Percentiles rank a stretch among this genome's conserved stretches.
These are phyloP conservation scores for Neonectria punicea DNA, from an alignment of 2,329 filamentous ascomycete species.

Conservation along the genomic window DNA sequence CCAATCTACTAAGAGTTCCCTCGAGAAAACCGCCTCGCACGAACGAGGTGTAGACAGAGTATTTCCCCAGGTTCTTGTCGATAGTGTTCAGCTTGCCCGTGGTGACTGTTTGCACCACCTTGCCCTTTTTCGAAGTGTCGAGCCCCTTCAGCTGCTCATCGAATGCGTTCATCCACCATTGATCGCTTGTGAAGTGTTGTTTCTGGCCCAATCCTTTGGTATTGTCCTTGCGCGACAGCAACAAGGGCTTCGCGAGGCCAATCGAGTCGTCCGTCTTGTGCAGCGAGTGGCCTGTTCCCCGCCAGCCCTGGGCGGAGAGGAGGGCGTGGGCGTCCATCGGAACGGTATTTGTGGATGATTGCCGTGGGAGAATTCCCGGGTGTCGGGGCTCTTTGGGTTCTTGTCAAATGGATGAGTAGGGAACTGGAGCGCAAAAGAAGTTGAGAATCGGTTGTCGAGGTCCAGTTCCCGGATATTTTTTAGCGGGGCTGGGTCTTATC, in stretches of 20 bases:
- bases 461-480: conserved; percentile 32
- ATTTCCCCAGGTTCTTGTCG: conserved; percentile 63
- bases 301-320: conserved; percentile 89
- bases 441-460: neutral
- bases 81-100: conserved; percentile 67
- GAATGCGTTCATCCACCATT: conserved; percentile 98
- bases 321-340: conserved; percentile 86
- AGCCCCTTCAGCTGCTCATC: conserved; percentile 89
- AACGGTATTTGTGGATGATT: neutral
- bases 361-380: neutral
- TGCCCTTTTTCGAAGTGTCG: conserved; percentile 68
- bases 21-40: conserved; percentile 82
- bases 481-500: conserved; percentile 45
- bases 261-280: conserved; percentile 77
- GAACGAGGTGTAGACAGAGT: conserved; percentile 84
- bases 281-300: conserved; percentile 86
- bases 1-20: conserved; percentile 68
- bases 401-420: conserved; percentile 3
- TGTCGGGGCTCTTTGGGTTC: neutral
- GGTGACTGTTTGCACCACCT: conserved; percentile 65
- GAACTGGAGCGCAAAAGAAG: conserved; percentile 8
- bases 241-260: conserved; percentile 84
- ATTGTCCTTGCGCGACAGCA: conserved; percentile 85
- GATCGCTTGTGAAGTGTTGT: conserved; percentile 74
- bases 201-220: conserved; percentile 84